Evolutionary conservation across 352 stramenopile species (phyloP).

Genomic region (Globisporangium lucens): DNA sequence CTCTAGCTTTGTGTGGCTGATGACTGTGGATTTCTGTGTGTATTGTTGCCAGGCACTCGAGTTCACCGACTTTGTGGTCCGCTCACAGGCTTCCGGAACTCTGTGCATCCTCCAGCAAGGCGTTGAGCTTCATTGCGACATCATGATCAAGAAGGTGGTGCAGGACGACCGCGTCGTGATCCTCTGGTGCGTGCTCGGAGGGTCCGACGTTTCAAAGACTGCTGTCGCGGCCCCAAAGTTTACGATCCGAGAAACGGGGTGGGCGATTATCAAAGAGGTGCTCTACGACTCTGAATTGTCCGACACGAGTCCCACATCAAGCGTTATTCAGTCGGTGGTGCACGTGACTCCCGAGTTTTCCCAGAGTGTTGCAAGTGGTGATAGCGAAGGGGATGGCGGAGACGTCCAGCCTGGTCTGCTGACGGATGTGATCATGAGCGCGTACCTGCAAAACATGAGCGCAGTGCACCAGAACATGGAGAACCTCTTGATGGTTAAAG

Average conservation of each 20-base stretch:
- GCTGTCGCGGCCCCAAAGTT: background rate
- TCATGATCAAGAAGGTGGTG: background rate
- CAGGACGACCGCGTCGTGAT: background rate
- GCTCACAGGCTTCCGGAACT: background rate
- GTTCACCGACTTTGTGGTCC: background rate
- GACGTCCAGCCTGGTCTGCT: background rate
- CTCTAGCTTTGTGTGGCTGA: background rate
- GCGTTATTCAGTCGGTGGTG: background rate
- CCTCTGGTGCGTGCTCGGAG: background rate
- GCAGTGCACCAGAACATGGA: background rate
- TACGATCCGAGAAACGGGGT: background rate
- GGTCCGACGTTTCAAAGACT: background rate
- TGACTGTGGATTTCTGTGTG: background rate
- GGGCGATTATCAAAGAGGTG: background rate
- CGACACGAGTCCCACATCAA: background rate
- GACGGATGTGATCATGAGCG: constrained; percentile 1
- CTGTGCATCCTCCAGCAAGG: background rate
- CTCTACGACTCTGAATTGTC: background rate
- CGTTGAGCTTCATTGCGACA: background rate
- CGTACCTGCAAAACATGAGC: background rate
- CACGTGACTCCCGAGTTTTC: background rate
- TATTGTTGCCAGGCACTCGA: background rate
- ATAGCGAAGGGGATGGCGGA: background rate
- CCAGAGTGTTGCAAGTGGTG: background rate
- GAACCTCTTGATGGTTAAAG: background rate